Evolutionary conservation across 768 basidiomycete genomes (phyloP).

Genomic region (Infundibulicybe gibba): DNA sequence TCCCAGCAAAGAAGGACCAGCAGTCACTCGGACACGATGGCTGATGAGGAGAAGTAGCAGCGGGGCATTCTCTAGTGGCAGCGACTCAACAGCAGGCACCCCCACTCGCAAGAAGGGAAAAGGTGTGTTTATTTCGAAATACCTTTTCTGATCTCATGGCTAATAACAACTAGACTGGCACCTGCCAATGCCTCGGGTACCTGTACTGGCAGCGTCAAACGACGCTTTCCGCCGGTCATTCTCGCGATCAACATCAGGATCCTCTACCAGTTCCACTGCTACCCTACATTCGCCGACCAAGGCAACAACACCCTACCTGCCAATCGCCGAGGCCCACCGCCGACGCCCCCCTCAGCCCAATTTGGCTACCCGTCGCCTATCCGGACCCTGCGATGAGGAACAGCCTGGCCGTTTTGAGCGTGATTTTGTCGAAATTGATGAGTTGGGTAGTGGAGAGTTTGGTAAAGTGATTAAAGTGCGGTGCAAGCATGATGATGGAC

Average conservation of each 20-base stretch:
- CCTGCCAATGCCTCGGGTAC: constrained; percentile 44
- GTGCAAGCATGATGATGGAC: constrained; percentile 53
- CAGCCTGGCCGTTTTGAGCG: constrained; percentile 70
- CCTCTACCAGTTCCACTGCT: constrained; percentile 48
- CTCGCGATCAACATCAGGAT: constrained; percentile 53
- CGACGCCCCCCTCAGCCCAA: constrained; percentile 11
- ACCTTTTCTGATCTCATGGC: constrained; percentile 3
- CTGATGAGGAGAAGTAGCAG: constrained; percentile 77
- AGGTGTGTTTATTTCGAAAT: constrained; percentile 24
- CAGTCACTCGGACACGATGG: constrained; percentile 49
- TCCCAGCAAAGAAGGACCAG: constrained; percentile 19
- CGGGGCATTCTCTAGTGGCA: constrained; percentile 76
- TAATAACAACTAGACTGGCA: constrained; percentile 45
- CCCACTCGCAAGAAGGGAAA: constrained; percentile 57
- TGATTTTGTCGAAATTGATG: constrained; percentile 76
- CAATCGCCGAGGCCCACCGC: constrained; percentile 18
- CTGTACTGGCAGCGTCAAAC: constrained; percentile 45
- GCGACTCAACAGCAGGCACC: constrained; percentile 58
- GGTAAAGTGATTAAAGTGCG: constrained; percentile 87
- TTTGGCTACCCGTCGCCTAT: constrained; percentile 24
- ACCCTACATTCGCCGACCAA: constrained; percentile 45
- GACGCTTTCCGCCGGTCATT: constrained; percentile 33
- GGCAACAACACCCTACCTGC: constrained; percentile 25
- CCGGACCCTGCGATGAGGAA: constrained; percentile 41
- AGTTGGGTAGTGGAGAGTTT: constrained; percentile 90